These are phyloP conservation scores for Austroboletus eburneus DNA, from an alignment of 768 basidiomycete genomes.

Conservation along the genomic window DNA sequence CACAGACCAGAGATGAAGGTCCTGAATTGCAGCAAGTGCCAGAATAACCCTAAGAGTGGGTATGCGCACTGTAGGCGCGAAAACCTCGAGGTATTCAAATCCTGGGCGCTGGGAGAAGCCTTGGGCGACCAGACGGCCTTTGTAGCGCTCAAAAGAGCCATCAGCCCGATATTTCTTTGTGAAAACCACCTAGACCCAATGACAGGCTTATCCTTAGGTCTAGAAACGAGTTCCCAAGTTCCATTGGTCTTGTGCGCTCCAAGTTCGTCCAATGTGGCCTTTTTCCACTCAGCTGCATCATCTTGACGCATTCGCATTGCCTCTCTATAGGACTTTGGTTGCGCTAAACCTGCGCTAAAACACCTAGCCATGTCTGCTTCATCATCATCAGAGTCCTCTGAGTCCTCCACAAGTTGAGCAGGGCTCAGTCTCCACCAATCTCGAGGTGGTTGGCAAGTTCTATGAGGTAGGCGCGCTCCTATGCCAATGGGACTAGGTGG, in stretches of 20 bases:
- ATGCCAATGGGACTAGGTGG: not conserved
- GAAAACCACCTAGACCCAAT: conserved; percentile 35
- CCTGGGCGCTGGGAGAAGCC: conserved; percentile 31
- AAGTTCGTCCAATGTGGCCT: conserved; percentile 20
- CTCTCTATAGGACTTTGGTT: not conserved
- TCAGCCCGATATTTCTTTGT: conserved; percentile 10
- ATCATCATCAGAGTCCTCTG: not conserved
- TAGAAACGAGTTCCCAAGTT: conserved; percentile 19
- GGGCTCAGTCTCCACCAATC: conserved; percentile 3
- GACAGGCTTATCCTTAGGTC: conserved; percentile 29
- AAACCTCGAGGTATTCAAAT: conserved; percentile 34
- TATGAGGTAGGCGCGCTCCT: not conserved
- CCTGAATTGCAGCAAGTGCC: conserved; percentile 24
- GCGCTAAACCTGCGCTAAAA: not conserved
- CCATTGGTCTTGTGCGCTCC: conserved; percentile 15
- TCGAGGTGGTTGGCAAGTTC: not conserved
- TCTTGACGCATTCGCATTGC: not conserved
- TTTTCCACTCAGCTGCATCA: not conserved
- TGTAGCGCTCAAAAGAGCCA: conserved; percentile 34
- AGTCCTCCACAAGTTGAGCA: not conserved
- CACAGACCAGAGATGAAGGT: conserved; percentile 17
- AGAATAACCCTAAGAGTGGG: conserved; percentile 19
- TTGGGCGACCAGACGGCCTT: conserved; percentile 36
- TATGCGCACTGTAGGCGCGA: conserved; percentile 24
- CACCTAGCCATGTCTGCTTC: not conserved